Percentiles rank a stretch among this genome's conserved stretches.
Conservation (phyloP, 164 flowering plant genomes). For the Buxus sempervirens region DNA sequence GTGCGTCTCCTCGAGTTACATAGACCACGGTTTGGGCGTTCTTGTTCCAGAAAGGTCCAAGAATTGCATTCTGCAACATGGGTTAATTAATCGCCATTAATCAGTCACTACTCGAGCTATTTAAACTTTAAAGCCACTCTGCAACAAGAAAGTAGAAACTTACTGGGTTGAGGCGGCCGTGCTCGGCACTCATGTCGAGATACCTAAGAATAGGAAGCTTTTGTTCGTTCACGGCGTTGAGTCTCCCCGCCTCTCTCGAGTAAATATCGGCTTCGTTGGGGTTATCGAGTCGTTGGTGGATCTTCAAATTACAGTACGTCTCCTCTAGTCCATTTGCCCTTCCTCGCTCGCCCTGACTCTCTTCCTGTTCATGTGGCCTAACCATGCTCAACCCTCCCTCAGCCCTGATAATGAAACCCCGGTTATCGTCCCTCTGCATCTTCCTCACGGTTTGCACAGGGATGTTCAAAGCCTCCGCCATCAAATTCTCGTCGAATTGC, state of each 20-base stretch:
- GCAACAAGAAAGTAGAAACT: too few relatives aligned
- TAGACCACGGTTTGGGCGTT: conserved; percentile 35
- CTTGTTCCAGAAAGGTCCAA: conserved; percentile 32
- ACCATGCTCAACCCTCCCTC: conserved; percentile 18
- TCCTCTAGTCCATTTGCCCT: conserved; percentile 38
- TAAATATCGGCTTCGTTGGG: conserved; percentile 23
- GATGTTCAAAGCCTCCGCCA: conserved; percentile 36
- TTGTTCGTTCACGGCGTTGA: conserved; percentile 23
- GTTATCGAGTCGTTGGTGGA: conserved; percentile 24
- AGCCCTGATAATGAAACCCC: conserved; percentile 29
- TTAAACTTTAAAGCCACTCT: too few relatives aligned
- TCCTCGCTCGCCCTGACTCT: too few relatives aligned
- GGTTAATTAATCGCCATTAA: not conserved
- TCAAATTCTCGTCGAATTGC: conserved; percentile 23
- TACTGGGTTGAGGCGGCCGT: conserved; percentile 36
- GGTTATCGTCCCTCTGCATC: conserved; percentile 23
- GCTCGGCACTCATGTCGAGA: conserved; percentile 44
- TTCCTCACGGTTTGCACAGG: conserved; percentile 14
- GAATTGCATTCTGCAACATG: conserved; percentile 31
- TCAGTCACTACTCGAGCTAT: too few relatives aligned
- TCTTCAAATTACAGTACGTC: conserved; percentile 30
- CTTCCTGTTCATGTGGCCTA: conserved; percentile 25
- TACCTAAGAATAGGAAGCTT: conserved; percentile 39
- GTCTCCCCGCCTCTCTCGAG: conserved; percentile 29
- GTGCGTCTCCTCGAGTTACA: conserved; percentile 31